Base-by-base conservation (phyloP, 345 rosid genomes). In the Lumnitzera racemosa region DNA sequence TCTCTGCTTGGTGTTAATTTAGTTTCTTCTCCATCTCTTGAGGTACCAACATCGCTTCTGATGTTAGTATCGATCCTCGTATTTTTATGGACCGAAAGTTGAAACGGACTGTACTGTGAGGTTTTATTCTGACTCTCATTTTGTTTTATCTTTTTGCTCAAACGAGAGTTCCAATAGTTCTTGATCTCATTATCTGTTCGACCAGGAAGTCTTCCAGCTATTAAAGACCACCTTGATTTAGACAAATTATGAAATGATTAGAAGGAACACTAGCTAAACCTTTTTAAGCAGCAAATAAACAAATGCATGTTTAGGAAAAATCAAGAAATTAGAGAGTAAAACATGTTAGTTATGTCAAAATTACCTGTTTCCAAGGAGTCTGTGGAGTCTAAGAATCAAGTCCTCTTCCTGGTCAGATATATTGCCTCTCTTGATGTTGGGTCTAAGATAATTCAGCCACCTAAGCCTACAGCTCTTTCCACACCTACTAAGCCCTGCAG, bases 371-470 rank as follows among this genome's bases (percentile, higher is more conserved):
- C 83, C 87, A n/a, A 82, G 73, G 41, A 79, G 78, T 52, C 72
- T 78, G 62, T 82, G 83, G 57, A 79, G 83, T 69, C 83, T 79
- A 17, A 79, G 70, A 29, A 79, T 76, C 68, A 77, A 57, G 65
- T 82, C 83, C 65, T 83, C 83, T 75, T 80, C 84, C 72, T 73
- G 83, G 59, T 78, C 79, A 47, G 84, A 77, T 47, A 80, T 83
- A 56, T 73, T 69, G 60, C 81, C 87, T 68, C 81, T 82, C 64
- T 82, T 82, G 58, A 79, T 79, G 27, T 82, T 75, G 16, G 87
- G 84, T 70, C 87, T 76, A 11, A 79, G 78, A 69, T 82, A 79
- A 75, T 82, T 79, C 76, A 82, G 67, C 84, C 87, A 82, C 67
- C 87, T 79, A 47, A 79, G 59, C 27, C 87, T 70, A 72, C 87